Conservation (phyloP, 2,329 filamentous ascomycete genomes). For the Drechslerella coelobrocha region DNA sequence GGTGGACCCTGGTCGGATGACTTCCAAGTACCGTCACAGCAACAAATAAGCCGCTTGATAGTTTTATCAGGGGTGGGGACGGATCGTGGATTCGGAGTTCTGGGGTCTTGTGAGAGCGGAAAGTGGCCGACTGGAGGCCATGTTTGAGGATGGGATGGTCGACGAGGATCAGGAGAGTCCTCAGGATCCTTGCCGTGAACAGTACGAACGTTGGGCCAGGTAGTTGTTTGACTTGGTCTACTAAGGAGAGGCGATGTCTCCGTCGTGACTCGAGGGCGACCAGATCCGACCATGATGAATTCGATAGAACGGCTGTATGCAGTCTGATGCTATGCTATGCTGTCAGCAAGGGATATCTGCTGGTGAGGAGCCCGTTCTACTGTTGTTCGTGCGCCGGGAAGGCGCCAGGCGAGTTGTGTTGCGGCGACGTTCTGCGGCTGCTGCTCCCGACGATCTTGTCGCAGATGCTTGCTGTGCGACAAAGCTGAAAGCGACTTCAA, state of each 20-base stretch:
- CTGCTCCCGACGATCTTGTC: background rate
- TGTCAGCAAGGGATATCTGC: no score
- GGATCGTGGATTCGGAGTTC: constrained; percentile 47
- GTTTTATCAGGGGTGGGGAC: constrained; percentile 42
- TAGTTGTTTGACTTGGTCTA: constrained; percentile 19
- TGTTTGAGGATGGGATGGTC: constrained; percentile 35
- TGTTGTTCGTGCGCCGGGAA: no score
- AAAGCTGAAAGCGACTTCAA: no score
- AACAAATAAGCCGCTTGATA: constrained; percentile 56
- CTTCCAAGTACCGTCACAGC: constrained; percentile 57
- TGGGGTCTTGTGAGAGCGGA: constrained; percentile 39
- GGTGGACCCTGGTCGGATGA: constrained; percentile 51
- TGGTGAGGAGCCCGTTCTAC: no score
- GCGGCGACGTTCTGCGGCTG: no score
- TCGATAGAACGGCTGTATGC: background rate
- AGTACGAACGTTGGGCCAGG: constrained; percentile 42
- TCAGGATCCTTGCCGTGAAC: constrained; percentile 28
- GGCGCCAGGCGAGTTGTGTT: background rate
- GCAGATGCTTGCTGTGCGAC: background rate
- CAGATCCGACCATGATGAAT: background rate
- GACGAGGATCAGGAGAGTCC: constrained; percentile 26
- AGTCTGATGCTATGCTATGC: background rate
- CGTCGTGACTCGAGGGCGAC: constrained; percentile 21
- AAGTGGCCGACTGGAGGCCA: constrained; percentile 42
- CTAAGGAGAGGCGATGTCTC: constrained; percentile 31